A percentile compares a stretch with the other conserved stretches of the same genome.
phyloP scores from a whole-genome alignment of 768 basidiomycete species.

The Mycena metata region DNA sequence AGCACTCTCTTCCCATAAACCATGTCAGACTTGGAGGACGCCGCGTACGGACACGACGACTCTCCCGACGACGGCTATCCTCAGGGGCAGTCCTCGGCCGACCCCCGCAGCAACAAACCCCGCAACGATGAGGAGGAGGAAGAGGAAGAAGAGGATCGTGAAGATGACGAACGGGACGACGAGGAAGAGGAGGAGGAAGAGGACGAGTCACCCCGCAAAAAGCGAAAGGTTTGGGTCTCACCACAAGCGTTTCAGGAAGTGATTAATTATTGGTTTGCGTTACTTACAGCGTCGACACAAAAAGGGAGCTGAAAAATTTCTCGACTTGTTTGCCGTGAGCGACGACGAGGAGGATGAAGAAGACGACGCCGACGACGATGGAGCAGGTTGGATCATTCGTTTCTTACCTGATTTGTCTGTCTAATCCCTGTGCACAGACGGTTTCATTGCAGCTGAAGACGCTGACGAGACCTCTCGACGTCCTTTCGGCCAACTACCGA shows the following conservation, averaged over 20 bases:
- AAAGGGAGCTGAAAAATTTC: conserved; percentile 81
- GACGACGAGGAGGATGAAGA: conserved; percentile 94
- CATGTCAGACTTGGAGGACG: conserved; percentile 36
- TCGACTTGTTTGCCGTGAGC: conserved; percentile 96
- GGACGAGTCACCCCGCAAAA: conserved; percentile 49
- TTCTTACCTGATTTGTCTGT: neutral
- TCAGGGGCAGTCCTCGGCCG: conserved; percentile 11
- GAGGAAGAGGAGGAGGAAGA: conserved; percentile 51
- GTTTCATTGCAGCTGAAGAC: conserved; percentile 79
- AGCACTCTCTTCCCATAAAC: neutral
- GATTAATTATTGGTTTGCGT: conserved; percentile 21
- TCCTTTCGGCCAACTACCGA: conserved; percentile 78
- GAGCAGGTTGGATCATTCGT: conserved; percentile 54
- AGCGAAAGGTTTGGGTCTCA: conserved; percentile 55
- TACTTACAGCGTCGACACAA: conserved; percentile 72
- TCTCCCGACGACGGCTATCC: conserved; percentile 29
- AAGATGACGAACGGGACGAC: conserved; percentile 23
- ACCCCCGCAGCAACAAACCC: conserved; percentile 19
- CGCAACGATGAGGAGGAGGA: conserved; percentile 39
- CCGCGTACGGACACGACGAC: conserved; percentile 13
- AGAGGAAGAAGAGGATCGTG: conserved; percentile 49
- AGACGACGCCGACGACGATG: conserved; percentile 85
- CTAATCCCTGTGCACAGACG: conserved; percentile 57
- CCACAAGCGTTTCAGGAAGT: neutral
- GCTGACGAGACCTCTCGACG: conserved; percentile 73